These are phyloP conservation scores for Diaporthe ampelina DNA, from an alignment of 2,329 filamentous ascomycete species.

Conservation along the genomic window DNA sequence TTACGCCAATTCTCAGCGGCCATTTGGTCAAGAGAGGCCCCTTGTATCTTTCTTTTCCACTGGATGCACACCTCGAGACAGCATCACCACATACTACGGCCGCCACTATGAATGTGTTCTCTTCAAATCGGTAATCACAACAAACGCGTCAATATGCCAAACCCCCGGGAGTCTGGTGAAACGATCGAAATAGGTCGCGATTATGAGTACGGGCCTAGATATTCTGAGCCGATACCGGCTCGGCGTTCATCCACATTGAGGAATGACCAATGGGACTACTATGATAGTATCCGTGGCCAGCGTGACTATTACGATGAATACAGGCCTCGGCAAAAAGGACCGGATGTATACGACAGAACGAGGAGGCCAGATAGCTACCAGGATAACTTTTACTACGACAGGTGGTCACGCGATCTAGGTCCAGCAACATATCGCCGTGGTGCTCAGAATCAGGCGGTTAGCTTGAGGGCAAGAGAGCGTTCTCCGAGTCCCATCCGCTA, in stretches of 20 bases:
- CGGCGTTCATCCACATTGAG: conserved; percentile 2
- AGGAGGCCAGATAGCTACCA: neutral
- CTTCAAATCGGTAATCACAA: neutral
- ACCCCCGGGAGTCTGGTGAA: neutral
- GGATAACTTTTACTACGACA: neutral
- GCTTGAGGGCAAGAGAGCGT: no score
- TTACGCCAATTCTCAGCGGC: neutral
- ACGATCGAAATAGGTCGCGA: conserved; percentile 5
- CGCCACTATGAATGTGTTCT: neutral
- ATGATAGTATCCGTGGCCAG: neutral
- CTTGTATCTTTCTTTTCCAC: neutral
- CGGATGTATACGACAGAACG: neutral
- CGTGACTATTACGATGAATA: neutral
- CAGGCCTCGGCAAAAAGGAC: neutral
- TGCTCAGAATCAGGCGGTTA: no score
- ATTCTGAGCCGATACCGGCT: neutral
- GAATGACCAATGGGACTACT: neutral
- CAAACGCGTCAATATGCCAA: neutral
- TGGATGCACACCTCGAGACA: neutral
- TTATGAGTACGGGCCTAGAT: neutral
- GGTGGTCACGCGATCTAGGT: neutral
- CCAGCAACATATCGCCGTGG: neutral
- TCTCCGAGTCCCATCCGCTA: neutral
- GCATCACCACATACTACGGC: neutral
- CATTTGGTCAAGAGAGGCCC: neutral